A percentile compares a stretch with the other conserved stretches of the same genome.
Evolutionary conservation across 306 rosid species (phyloP).

Genomic region (Vachellia collinsii): DNA sequence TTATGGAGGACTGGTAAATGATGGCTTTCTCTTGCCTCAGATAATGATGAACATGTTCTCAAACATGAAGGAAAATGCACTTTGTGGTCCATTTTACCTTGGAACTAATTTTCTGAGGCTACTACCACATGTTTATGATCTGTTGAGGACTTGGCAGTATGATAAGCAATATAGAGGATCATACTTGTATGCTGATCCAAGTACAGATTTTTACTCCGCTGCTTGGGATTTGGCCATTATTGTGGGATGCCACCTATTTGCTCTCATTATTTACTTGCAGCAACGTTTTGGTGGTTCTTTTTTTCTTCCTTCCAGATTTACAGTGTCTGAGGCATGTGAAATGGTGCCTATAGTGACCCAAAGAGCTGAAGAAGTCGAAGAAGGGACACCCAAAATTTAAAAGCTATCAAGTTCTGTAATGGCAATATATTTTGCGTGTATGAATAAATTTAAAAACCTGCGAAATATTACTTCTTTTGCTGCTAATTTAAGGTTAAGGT

Average conservation of each 20-base stretch:
- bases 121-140: slow-evolving; percentile 66
- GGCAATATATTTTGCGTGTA: not conserved
- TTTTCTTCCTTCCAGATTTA: not conserved
- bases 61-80: slow-evolving; percentile 43
- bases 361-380: not conserved
- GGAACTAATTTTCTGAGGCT: slow-evolving; percentile 64
- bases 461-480: not conserved
- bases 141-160: slow-evolving; percentile 48
- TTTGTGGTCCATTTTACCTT: slow-evolving; percentile 51
- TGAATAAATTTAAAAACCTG: not conserved
- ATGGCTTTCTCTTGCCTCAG: slow-evolving; percentile 71
- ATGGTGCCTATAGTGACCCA: not conserved
- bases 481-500: not conserved
- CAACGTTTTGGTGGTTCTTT: slow-evolving; percentile 7
- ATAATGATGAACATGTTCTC: slow-evolving; percentile 51
- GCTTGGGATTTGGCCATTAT: slow-evolving; percentile 59
- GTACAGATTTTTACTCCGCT: slow-evolving; percentile 50
- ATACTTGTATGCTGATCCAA: slow-evolving; percentile 52
- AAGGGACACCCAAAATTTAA: not conserved
- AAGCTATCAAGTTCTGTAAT: not conserved
- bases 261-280: slow-evolving; percentile 42
- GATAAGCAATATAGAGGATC: slow-evolving; percentile 17
- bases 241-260: slow-evolving; percentile 49
- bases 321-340: not conserved
- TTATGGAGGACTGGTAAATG: slow-evolving; percentile 54